Percentiles rank a stretch among this genome's conserved stretches.
Evolutionary conservation across 345 rosid species (phyloP).

Genomic region (Raphanus sativus): DNA sequence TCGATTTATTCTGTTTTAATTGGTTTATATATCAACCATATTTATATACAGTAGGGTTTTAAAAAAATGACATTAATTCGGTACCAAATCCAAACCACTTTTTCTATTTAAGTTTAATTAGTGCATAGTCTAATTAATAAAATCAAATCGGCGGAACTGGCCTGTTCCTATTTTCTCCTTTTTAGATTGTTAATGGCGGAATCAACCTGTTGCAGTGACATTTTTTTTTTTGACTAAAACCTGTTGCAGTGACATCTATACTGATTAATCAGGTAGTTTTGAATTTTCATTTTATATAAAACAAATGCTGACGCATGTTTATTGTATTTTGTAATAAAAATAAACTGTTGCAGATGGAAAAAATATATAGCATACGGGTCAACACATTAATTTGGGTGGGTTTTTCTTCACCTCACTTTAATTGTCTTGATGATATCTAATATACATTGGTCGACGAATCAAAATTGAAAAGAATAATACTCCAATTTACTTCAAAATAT

Average conservation of each 20-base stretch:
- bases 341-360: background rate
- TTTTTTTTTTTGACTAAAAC: background rate
- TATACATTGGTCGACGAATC: background rate
- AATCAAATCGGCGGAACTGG: background rate
- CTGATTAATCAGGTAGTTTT: background rate
- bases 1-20: too few species aligned
- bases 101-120: too few species aligned
- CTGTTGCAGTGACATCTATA: background rate
- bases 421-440: background rate
- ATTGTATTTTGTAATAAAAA: conserved; percentile 1
- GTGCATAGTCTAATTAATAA: background rate
- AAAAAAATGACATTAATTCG: too few species aligned
- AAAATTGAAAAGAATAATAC: background rate
- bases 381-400: conserved; percentile 26
- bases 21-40: too few species aligned
- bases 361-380: conserved; percentile 20
- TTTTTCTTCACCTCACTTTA: conserved; percentile 24
- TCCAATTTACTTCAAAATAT: too few species aligned
- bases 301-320: conserved; percentile 12
- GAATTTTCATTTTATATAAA: background rate
- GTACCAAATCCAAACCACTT: too few species aligned
- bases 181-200: background rate
- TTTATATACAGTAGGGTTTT: too few species aligned
- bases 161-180: background rate
- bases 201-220: background rate